These are phyloP conservation scores for Mortierella sp. DNA, from an alignment of 371 early-diverging fungal genomes.

Conservation along the genomic window DNA sequence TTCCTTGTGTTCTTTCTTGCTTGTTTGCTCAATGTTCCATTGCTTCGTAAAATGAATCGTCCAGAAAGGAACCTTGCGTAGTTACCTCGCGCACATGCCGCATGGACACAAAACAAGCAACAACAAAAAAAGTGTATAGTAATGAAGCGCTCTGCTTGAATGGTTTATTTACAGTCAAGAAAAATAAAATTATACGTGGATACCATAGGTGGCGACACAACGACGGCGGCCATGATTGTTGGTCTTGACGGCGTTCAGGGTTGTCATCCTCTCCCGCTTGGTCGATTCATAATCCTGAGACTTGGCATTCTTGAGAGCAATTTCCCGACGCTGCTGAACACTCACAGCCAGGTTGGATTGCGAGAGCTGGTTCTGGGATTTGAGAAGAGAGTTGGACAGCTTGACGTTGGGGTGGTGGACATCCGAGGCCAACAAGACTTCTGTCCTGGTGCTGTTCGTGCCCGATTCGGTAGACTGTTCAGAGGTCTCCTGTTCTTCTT, in stretches of 20 bases:
- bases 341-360: constrained; percentile 24
- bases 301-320: constrained; percentile 18
- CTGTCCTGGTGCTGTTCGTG: not conserved
- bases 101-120: no score
- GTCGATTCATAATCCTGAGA: constrained; percentile 34
- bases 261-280: constrained; percentile 26
- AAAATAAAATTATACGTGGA: constrained; percentile 15
- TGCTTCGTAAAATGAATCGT: no score
- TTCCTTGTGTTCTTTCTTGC: not conserved
- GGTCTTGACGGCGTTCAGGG: constrained; percentile 7
- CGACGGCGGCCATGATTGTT: constrained; percentile 22
- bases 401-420: constrained; percentile 25
- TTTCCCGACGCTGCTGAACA: constrained; percentile 8
- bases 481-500: not conserved
- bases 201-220: not conserved
- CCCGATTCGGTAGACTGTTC: not conserved
- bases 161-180: not conserved
- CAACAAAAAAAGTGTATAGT: not conserved
- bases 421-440: constrained; percentile 16
- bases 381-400: constrained; percentile 28
- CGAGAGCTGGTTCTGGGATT: constrained; percentile 46
- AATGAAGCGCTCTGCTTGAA: not conserved
- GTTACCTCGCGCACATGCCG: no score
- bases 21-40: no score
- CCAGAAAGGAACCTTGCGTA: no score